Conservation (phyloP, 2,329 filamentous ascomycete genomes). For the Colletotrichum gigasporum region DNA sequence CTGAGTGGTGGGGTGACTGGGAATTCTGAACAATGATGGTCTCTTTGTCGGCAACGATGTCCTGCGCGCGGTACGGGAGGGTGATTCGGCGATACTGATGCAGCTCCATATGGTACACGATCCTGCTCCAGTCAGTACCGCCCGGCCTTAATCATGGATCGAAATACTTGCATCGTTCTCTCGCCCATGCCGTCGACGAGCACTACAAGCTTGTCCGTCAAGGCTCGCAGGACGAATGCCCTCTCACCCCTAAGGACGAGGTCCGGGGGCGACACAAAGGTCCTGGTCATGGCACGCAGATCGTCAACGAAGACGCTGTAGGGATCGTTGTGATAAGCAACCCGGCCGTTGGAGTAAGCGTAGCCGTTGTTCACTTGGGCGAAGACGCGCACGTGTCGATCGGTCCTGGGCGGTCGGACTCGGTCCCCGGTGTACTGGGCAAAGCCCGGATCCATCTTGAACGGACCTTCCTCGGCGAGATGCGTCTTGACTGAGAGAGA, state of each 20-base stretch:
- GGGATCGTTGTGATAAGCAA: conserved; percentile 9
- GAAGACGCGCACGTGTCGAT: too few species aligned
- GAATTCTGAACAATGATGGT: neutral
- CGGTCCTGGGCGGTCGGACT: too few species aligned
- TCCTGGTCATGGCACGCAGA: conserved; percentile 5
- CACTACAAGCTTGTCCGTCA: neutral
- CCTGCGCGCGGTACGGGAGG: neutral
- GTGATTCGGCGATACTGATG: neutral
- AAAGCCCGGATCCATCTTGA: too few species aligned
- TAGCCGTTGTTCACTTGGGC: too few species aligned
- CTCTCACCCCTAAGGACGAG: conserved; percentile 1
- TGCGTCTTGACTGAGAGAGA: neutral
- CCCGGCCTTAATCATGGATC: neutral
- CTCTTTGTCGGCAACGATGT: neutral
- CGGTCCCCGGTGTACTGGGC: too few species aligned
- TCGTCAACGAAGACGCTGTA: conserved; percentile 21
- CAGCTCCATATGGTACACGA: conserved; percentile 6
- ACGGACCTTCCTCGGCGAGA: too few species aligned
- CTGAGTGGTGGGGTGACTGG: too few species aligned
- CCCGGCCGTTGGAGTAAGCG: neutral
- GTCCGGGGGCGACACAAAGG: neutral
- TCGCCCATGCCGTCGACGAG: neutral
- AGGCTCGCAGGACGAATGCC: neutral
- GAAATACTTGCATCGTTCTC: conserved; percentile 1
- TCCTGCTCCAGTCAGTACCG: neutral